These are phyloP conservation scores for Arachis stenosperma DNA, from an alignment of 306 rosid genomes.

Conservation along the genomic window DNA sequence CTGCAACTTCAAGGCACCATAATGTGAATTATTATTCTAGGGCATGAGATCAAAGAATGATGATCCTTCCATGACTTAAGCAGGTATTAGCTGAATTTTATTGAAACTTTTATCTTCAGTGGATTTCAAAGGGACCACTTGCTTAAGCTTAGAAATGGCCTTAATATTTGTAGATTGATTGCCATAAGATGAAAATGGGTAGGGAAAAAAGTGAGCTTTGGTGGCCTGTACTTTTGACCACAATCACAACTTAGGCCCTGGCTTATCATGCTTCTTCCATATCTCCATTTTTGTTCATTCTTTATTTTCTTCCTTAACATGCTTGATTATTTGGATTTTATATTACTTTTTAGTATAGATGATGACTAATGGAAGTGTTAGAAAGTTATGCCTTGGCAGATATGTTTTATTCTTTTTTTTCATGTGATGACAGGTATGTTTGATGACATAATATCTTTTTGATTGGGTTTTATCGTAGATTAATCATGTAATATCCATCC, in stretches of 20 bases:
- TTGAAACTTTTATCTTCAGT: conserved; percentile 29
- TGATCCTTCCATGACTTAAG: conserved; percentile 30
- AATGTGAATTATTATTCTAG: conserved; percentile 34
- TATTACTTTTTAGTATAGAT: not conserved
- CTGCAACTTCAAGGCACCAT: conserved; percentile 30
- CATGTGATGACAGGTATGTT: conserved; percentile 13
- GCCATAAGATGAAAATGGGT: conserved; percentile 1
- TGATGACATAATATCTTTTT: not conserved
- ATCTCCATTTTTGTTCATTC: not conserved
- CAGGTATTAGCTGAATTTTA: conserved; percentile 27
- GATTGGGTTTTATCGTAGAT: conserved; percentile 10
- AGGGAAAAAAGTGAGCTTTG: not conserved
- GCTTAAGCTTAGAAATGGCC: conserved; percentile 8
- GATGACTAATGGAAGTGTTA: not conserved
- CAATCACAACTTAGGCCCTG: not conserved
- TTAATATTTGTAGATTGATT: not conserved
- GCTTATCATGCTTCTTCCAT: conserved; percentile 11
- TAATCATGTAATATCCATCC: not conserved
- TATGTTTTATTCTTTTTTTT: not conserved
- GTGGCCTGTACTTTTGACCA: conserved; percentile 7
- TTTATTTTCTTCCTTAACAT: not conserved
- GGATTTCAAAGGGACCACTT: conserved; percentile 20
- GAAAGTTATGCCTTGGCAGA: conserved; percentile 10
- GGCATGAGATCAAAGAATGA: conserved; percentile 35
- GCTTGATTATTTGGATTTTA: not conserved